Conservation (phyloP, 2,329 filamentous ascomycete species). For the Colletotrichum paranaense region DNA sequence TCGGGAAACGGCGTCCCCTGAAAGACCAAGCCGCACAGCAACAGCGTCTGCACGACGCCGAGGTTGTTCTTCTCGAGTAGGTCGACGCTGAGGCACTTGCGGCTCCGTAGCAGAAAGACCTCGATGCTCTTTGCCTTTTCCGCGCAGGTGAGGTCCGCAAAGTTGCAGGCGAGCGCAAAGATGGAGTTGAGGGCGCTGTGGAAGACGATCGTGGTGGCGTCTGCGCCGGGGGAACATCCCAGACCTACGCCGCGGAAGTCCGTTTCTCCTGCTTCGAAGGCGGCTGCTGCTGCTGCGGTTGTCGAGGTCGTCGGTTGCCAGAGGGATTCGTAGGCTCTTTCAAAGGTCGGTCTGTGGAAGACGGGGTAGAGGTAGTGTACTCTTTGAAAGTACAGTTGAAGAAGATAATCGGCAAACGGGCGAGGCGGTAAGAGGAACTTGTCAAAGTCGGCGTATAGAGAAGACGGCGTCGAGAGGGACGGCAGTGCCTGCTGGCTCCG, state of each 20-base stretch:
- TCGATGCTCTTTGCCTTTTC: constrained; percentile 6
- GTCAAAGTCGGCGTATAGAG: constrained; percentile 33
- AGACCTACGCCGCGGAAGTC: constrained; percentile 44
- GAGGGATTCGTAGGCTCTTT: constrained; percentile 50
- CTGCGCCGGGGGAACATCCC: constrained; percentile 40
- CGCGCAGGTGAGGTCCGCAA: not conserved
- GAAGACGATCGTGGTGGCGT: constrained; percentile 50
- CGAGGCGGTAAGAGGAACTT: constrained; percentile 53
- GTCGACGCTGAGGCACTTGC: constrained; percentile 39
- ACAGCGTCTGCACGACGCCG: constrained; percentile 52
- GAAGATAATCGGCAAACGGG: constrained; percentile 51
- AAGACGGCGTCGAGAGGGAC: constrained; percentile 20
- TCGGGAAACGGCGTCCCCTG: constrained; percentile 53
- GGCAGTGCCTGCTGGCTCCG: not conserved
- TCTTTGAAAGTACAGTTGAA: constrained; percentile 50
- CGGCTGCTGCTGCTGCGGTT: not conserved
- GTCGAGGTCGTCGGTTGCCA: constrained; percentile 42
- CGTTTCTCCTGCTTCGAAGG: not conserved
- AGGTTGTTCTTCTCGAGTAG: constrained; percentile 50
- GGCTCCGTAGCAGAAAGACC: constrained; percentile 2
- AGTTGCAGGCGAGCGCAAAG: constrained; percentile 54
- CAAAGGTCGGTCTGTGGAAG: constrained; percentile 54
- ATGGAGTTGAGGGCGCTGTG: constrained; percentile 55
- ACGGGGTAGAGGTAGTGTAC: constrained; percentile 57
- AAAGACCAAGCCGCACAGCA: constrained; percentile 51